These are phyloP conservation scores for Talaromyces nanjingensis DNA, from an alignment of 495 filamentous ascomycete genomes.

Conservation along the genomic window DNA sequence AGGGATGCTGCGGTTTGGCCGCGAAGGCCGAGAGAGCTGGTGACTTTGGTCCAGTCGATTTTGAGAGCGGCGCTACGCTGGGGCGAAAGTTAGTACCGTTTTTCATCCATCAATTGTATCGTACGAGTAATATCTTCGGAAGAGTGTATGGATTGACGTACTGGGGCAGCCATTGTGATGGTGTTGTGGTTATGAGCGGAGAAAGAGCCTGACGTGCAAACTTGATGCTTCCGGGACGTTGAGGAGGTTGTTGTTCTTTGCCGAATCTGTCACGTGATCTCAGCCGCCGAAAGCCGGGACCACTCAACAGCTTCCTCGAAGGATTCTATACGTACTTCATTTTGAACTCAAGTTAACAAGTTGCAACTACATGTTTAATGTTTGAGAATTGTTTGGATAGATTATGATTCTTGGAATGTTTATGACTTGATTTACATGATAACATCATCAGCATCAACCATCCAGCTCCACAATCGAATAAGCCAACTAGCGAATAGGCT, in stretches of 20 bases:
- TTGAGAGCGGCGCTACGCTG: conserved; percentile 98
- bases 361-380: too few relatives aligned
- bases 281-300: neutral
- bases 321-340: too few relatives aligned
- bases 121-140: conserved; percentile 10
- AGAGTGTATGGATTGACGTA: conserved; percentile 48
- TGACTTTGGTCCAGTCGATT: conserved; percentile 95
- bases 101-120: conserved; percentile 8
- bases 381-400: too few relatives aligned
- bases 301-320: neutral
- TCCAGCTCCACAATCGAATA: neutral
- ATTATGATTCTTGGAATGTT: neutral
- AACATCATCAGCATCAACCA: neutral
- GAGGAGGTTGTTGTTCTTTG: conserved; percentile 32
- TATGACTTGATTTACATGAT: neutral
- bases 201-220: conserved; percentile 35
- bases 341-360: too few relatives aligned
- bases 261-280: conserved; percentile 32
- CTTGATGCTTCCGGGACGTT: conserved; percentile 20
- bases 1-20: conserved; percentile 87
- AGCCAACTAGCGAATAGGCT: neutral
- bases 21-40: conserved; percentile 86
- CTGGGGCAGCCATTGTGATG: conserved; percentile 76
- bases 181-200: conserved; percentile 41
- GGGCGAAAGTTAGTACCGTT: conserved; percentile 14